Conservation (phyloP, 306 rosid species). For the Rosa rugosa region DNA sequence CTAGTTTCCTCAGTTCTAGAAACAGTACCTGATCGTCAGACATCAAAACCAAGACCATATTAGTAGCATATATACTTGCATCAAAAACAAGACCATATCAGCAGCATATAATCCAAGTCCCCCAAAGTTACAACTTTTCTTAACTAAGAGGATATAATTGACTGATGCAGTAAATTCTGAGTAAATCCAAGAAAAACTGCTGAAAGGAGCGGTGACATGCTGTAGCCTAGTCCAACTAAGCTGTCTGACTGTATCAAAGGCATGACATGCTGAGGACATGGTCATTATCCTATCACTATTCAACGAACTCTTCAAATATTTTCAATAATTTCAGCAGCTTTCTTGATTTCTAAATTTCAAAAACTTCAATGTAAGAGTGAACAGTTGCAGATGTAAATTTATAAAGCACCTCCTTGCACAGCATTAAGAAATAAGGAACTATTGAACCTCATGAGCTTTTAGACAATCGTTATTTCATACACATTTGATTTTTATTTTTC, state of each 20-base stretch:
- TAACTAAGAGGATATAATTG: background rate
- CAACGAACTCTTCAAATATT: background rate
- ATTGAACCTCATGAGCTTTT: background rate
- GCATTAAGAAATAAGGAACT: background rate
- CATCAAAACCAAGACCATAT: background rate
- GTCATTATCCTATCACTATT: background rate
- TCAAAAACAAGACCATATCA: no score
- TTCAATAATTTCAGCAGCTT: background rate
- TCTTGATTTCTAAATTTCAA: background rate
- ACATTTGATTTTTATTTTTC: background rate
- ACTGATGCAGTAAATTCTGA: background rate
- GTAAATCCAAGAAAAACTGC: background rate
- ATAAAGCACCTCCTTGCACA: background rate
- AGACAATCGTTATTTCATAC: background rate
- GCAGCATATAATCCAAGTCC: background rate
- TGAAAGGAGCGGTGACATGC: no score
- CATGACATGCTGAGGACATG: background rate
- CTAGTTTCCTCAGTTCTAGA: slow-evolving; percentile 61
- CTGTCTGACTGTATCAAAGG: background rate
- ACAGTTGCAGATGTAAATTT: background rate
- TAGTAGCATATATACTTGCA: background rate
- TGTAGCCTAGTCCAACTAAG: background rate
- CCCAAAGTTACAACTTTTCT: background rate
- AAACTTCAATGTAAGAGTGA: background rate
- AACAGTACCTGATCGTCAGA: slow-evolving; percentile 47